phyloP scores from a whole-genome alignment of 108 stramenopile genomes.

The Chaetoceros muelleri region DNA sequence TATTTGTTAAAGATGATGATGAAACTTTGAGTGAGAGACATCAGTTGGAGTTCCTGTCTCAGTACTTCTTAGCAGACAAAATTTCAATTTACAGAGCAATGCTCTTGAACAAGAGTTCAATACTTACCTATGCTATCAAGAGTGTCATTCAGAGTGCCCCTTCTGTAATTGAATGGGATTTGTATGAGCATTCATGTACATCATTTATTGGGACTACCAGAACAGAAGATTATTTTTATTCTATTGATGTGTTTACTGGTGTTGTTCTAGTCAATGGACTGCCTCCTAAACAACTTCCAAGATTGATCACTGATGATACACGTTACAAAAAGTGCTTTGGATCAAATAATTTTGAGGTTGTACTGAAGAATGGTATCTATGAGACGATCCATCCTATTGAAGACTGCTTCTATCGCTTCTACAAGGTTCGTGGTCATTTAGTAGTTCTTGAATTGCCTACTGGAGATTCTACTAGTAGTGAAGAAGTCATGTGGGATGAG shows the following conservation, averaged over 20 bases:
- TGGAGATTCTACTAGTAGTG: slow-evolving; percentile 9
- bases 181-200: background rate
- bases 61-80: background rate
- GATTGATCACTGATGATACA: slow-evolving; percentile 12
- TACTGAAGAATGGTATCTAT: slow-evolving; percentile 7
- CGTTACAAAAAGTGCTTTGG: slow-evolving; percentile 21
- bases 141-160: slow-evolving; percentile 11
- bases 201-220: background rate
- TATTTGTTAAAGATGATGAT: background rate
- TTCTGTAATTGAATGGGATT: slow-evolving; percentile 7
- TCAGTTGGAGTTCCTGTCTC: background rate
- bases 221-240: slow-evolving; percentile 10
- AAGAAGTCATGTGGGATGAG: slow-evolving; percentile 13
- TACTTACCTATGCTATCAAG: slow-evolving; percentile 7
- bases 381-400: slow-evolving; percentile 13
- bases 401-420: slow-evolving; percentile 16
- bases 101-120: background rate
- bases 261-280: slow-evolving; percentile 34
- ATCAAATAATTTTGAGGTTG: slow-evolving; percentile 19
- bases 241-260: slow-evolving; percentile 35
- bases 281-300: slow-evolving; percentile 32
- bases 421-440: background rate
- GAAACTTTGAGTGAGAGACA: background rate
- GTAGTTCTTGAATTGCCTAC: slow-evolving; percentile 4
- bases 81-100: slow-evolving; percentile 2